Evolutionary conservation across 352 stramenopile species (phyloP), one percentile per base, ranked within the genome.

Genomic region (Pythium scleroteichum): DNA sequence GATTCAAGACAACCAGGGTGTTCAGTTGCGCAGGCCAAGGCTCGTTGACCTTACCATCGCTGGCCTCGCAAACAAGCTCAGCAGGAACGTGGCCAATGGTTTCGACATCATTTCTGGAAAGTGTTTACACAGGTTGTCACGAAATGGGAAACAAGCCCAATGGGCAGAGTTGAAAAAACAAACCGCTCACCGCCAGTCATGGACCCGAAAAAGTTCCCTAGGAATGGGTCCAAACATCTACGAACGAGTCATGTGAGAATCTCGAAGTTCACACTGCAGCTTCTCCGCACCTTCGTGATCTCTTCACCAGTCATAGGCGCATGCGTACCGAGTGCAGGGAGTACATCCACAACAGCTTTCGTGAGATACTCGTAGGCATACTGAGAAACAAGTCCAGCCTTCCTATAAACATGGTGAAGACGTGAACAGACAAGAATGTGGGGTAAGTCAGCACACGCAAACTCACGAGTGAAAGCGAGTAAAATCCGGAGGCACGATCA

Each of bases 11-110:
- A 99, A 35, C 93, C 38, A 98, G 74, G 46, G 92, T 97, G 69
- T 99, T 99, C 48, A 99, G 76, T 69, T 99, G 96, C 9, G 94
- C 97, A 0, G 97, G 97, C 96, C 96, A 99, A 8, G 89, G 83
- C 53, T 98, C 79, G 45, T 98, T 90, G 17, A 99, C 91, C 79
- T 98, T 97, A 22, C 94, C 96, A 39, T 97, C 84, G 32, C 95
- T 99, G 10, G 97, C 96, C 29, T 94, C 75, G 5, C 64, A 66
- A 12, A 99, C 96, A 45, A 99, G 92, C 62, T 97, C 78, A 0
- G 78, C 78, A 13, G 96, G 95, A 33, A 97, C 95, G 62, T 98
- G 78, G 2, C 97, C 97, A 46, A 99, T 97, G 2, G 93, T 98
- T 24, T 98, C 90, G 0, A 99, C 95, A 59, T 99, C 96, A 49